Evolutionary conservation across 2,329 filamentous ascomycete genomes (phyloP).

Genomic region (Neopestalotiopsis sp.): DNA sequence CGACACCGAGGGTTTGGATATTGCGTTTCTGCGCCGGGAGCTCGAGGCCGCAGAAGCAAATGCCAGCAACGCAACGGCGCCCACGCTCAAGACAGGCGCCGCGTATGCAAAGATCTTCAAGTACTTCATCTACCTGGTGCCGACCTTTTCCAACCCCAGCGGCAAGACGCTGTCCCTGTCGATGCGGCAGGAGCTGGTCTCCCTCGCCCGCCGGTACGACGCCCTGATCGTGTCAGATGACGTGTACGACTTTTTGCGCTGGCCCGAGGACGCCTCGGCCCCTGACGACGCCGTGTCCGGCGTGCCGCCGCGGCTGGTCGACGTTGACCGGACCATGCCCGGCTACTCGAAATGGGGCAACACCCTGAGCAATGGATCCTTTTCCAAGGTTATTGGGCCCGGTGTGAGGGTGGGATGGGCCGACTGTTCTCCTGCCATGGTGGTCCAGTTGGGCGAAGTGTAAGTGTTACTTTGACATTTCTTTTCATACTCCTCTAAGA

Average conservation of each 20-base stretch:
- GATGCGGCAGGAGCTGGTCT: slow-evolving; percentile 62
- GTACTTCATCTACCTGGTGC: slow-evolving; percentile 70
- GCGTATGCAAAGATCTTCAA: slow-evolving; percentile 47
- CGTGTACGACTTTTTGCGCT: slow-evolving; percentile 74
- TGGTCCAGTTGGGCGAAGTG: slow-evolving; percentile 64
- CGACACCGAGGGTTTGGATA: slow-evolving; percentile 62
- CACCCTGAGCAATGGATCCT: slow-evolving; percentile 67
- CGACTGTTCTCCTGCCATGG: slow-evolving; percentile 50
- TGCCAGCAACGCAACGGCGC: slow-evolving; percentile 17
- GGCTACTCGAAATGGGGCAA: slow-evolving; percentile 67
- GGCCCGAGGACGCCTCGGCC: slow-evolving; percentile 41
- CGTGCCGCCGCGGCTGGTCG: slow-evolving; percentile 59
- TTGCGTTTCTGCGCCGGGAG: slow-evolving; percentile 56
- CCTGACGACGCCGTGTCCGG: neutral
- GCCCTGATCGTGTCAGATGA: slow-evolving; percentile 72
- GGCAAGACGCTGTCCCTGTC: slow-evolving; percentile 66
- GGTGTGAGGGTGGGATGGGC: slow-evolving; percentile 68
- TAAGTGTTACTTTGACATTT: slow-evolving; percentile 40
- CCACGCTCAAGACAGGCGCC: slow-evolving; percentile 52
- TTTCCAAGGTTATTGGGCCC: slow-evolving; percentile 68
- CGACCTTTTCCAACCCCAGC: slow-evolving; percentile 74
- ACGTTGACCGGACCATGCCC: slow-evolving; percentile 64
- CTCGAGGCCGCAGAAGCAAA: slow-evolving; percentile 38
- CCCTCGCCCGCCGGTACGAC: slow-evolving; percentile 67
- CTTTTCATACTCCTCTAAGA: neutral